phyloP scores from a whole-genome alignment of 1,284 basidiomycete genomes.

The Inonotus hispidus region DNA sequence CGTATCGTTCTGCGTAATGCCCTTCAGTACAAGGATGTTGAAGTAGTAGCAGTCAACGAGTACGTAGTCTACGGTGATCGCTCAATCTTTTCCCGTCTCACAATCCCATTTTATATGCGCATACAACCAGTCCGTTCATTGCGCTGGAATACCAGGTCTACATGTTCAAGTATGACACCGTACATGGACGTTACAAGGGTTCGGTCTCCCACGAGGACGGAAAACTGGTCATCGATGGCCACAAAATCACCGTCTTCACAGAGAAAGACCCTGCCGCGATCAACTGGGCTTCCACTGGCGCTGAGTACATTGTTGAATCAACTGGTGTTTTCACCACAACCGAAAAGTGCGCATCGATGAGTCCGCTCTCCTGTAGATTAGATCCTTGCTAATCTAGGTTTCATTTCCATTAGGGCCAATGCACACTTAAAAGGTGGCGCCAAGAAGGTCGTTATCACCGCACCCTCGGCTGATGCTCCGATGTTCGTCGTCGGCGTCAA shows the following conservation, averaged over 20 bases:
- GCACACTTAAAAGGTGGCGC: constrained; percentile 98
- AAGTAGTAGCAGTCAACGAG: constrained; percentile 90
- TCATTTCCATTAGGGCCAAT: constrained; percentile 58
- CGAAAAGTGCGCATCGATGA: constrained; percentile 51
- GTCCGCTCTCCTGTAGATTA: background rate
- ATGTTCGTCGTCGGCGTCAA: constrained; percentile 99
- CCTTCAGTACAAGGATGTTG: constrained; percentile 68
- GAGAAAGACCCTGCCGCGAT: constrained; percentile 91
- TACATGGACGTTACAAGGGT: constrained; percentile 95
- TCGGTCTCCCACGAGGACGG: constrained; percentile 79
- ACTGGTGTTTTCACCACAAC: constrained; percentile 99
- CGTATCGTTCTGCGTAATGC: constrained; percentile 98
- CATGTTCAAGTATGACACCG: constrained; percentile 99
- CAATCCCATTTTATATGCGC: background rate
- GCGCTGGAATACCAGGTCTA: constrained; percentile 96
- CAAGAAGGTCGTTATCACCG: constrained; percentile 99
- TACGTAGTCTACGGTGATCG: constrained; percentile 35
- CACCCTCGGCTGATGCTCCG: constrained; percentile 96
- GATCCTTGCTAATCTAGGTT: background rate
- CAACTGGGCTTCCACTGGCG: constrained; percentile 77
- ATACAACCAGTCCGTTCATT: constrained; percentile 76
- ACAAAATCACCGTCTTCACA: constrained; percentile 73
- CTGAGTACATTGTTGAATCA: constrained; percentile 95
- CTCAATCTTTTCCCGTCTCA: constrained; percentile 16
- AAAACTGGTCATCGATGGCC: constrained; percentile 86